Base-by-base conservation (phyloP, 352 stramenopile genomes). In the Phytophthora citricola region DNA sequence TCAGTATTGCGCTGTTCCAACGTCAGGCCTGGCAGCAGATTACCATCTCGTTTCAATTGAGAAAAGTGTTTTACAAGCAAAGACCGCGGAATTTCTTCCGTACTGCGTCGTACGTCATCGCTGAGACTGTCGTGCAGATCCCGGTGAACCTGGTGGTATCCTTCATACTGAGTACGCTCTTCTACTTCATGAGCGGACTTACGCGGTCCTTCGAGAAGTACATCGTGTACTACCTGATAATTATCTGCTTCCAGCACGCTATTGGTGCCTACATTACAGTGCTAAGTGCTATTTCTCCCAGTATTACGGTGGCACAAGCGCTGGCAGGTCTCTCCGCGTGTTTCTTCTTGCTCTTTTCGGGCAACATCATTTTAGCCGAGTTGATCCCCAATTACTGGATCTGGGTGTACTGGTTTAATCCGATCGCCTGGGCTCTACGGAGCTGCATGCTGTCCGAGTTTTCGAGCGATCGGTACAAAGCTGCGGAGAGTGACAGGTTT, bases 341-440 rank as follows among this genome's bases (percentile, higher is more conserved):
- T 48, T 83, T 86, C 60, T 86, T 81, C 58, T 26, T 87, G 44
- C 55, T 87, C 32, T 87, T 85, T 53, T 87, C 79, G 10, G 76
- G 79, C 5, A 87, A 87, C 68, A 87, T 87, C 46, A 85, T 87
- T 53, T 56, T 84, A 40, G 65, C 76, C 1, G 56, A 85, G 9
- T 52, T 87, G 29, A 85, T 87, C 43, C 79, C 73, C n/a, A 38
- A 79, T 29, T 87, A 85, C 36, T 87, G 79, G 76, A 79, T 77
- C 15, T 87, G 79, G 79, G 76, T 87, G 76, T 83, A 85, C 58
- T 87, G 74, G 77, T 79, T 81, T 65, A 83, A 81, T 43, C 77
- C 77, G 22, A 7, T 83, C 6, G 52, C 77, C 12, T 86, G 77
- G 77, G 38, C 38, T 43, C 38, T 43, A 20, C 38, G 38, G 5